Conservation (phyloP, 2,329 filamentous ascomycete species). For the Ophiocordyceps camponoti-leonardi region DNA sequence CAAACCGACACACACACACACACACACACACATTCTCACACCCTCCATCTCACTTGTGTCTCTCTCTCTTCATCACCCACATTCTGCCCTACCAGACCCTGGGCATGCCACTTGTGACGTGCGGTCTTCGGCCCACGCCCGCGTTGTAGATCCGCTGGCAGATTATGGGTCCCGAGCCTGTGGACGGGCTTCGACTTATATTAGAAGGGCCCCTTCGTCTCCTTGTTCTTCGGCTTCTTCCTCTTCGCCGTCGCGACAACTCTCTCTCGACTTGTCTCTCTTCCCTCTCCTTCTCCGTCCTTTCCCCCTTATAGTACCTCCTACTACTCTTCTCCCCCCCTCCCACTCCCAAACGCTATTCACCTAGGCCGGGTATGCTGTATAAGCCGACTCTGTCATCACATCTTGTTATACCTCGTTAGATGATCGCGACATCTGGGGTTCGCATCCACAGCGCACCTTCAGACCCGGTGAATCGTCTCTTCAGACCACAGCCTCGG, state of each 20-base stretch:
- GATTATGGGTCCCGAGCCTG: slow-evolving; percentile 1
- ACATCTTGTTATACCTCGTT: slow-evolving; percentile 1
- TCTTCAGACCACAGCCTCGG: slow-evolving; percentile 2
- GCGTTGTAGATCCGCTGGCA: slow-evolving; percentile 3
- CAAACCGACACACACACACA: background rate
- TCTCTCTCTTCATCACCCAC: background rate
- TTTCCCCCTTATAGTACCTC: background rate
- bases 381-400: background rate
- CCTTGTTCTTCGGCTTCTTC: background rate
- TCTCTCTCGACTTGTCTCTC: background rate
- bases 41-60: background rate
- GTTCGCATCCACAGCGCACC: slow-evolving; percentile 13
- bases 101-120: background rate
- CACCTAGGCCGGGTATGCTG: background rate
- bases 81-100: background rate
- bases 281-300: background rate
- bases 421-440: slow-evolving; percentile 11
- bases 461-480: slow-evolving; percentile 4
- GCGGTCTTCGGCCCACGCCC: background rate
- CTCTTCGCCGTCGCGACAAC: background rate
- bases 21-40: background rate
- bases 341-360: background rate
- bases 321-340: background rate
- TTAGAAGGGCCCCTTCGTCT: slow-evolving; percentile 1
- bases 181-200: slow-evolving; percentile 2